Base-by-base conservation (phyloP, 345 rosid genomes). In the Ricinus communis region DNA sequence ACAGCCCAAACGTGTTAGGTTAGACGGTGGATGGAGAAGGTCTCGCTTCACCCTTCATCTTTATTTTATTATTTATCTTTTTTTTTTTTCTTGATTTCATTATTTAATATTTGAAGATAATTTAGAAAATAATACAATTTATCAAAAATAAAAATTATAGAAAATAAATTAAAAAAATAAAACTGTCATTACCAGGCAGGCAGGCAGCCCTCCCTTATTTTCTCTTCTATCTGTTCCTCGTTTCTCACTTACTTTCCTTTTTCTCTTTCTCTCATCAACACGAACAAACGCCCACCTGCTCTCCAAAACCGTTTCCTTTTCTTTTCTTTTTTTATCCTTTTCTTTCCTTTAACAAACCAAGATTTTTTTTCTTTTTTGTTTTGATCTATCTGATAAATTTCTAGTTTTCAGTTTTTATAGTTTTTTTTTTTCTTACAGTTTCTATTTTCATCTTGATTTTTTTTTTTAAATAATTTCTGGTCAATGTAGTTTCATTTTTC, bases 401-500 rank as follows among this genome's bases (percentile, higher is more conserved):
- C 18, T 3, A 4, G 11, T 43, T 43, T 12, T 22, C 8, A 13
- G 10, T 57, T 13, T 30, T 57, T 57, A 27, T 31, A 18, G 30
- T 0, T 49, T 46, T 45, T 13, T 69, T 45, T 0, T 49, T 46
- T 45, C 13, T 69, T 45, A 27, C 47, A 50, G n/a, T 56, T 53
- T 46, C 61, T 43, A 15, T 69, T 76, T 51, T 36, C 22, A 14
- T 50, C 8, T 71, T 31, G 43, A 54, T 53, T 66, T 58, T 52
- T 52, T 43, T 43, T n/a, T n/a, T n/a, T n/a, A n/a, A n/a, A n/a
- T n/a, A n/a, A n/a, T n/a, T n/a, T n/a, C n/a, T 31, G 80, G 79
- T 83, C 82, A 78, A 78, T 83, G 82, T 40, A 71, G 66, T 58
- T 74, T 40, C 52, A 43, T 55, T 81, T 71, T 58, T 51, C 12